phyloP scores from a whole-genome alignment of 169 alveolate genomes.

The Neospora caninum region DNA sequence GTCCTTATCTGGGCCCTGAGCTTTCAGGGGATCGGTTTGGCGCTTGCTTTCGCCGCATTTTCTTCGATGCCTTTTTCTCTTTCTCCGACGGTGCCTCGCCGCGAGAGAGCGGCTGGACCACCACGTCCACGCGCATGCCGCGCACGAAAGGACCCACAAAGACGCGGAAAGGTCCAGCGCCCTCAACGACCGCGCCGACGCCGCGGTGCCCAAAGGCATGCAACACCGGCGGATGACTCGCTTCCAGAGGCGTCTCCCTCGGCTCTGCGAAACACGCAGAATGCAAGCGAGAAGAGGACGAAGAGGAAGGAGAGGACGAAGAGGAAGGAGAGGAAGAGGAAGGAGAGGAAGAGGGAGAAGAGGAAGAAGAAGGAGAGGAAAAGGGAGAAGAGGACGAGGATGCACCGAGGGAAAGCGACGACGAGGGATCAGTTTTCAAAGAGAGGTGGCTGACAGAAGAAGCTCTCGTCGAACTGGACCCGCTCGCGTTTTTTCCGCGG shows the following conservation, averaged over 20 bases:
- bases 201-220: conserved; percentile 25
- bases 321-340: not conserved
- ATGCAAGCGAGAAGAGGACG: not conserved
- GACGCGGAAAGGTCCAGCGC: not conserved
- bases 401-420: too few relatives aligned
- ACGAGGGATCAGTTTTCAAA: not conserved
- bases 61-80: too few relatives aligned
- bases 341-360: too few relatives aligned
- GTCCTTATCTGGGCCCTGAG: not conserved
- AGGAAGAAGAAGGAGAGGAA: too few relatives aligned
- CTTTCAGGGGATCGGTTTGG: too few relatives aligned
- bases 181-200: not conserved
- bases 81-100: too few relatives aligned
- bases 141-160: conserved; percentile 4
- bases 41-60: too few relatives aligned
- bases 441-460: not conserved
- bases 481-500: not conserved
- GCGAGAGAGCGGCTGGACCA: not conserved
- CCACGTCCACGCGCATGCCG: conserved; percentile 15
- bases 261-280: not conserved
- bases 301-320: not conserved
- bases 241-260: not conserved
- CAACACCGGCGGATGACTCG: not conserved
- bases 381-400: too few relatives aligned
- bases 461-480: too few relatives aligned